A percentile compares a stretch with the other conserved stretches of the same genome.
Conservation (phyloP, 805 yeast species). For the Metschnikowia gelsemii region DNA sequence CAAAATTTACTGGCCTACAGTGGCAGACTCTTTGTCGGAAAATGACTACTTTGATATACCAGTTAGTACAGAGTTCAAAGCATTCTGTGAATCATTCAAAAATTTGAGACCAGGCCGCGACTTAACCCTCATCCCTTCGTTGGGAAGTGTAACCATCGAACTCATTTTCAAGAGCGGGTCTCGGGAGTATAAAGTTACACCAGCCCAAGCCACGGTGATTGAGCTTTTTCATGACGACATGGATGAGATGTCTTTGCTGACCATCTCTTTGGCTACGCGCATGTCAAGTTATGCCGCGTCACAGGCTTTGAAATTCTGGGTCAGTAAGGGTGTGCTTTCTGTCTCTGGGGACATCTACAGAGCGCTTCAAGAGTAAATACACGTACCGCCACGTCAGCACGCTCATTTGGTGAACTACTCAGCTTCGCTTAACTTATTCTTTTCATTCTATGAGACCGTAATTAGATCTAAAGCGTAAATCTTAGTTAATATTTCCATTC, state of each 20-base stretch:
- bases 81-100: conserved; percentile 46
- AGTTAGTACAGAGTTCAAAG: conserved; percentile 42
- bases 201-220: conserved; percentile 69
- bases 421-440: not conserved
- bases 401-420: not conserved
- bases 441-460: not conserved
- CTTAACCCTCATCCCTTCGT: conserved; percentile 53
- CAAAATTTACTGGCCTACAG: conserved; percentile 75
- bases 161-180: conserved; percentile 34
- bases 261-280: conserved; percentile 22
- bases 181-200: conserved; percentile 50
- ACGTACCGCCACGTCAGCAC: not conserved
- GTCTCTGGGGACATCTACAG: conserved; percentile 7
- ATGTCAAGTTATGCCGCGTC: conserved; percentile 21
- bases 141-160: conserved; percentile 63
- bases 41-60: conserved; percentile 52
- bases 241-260: conserved; percentile 32
- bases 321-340: conserved; percentile 50
- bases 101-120: conserved; percentile 54
- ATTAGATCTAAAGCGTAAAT: not conserved
- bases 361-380: conserved; percentile 1
- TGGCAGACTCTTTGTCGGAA: conserved; percentile 31
- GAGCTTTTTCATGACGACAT: conserved; percentile 42
- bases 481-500: conserved; percentile 42
- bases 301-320: conserved; percentile 59